Evolutionary conservation across 148 eudicot genomes (phyloP), one percentile per base, ranked within the genome.

Genomic region (Fagopyrum tataricum): DNA sequence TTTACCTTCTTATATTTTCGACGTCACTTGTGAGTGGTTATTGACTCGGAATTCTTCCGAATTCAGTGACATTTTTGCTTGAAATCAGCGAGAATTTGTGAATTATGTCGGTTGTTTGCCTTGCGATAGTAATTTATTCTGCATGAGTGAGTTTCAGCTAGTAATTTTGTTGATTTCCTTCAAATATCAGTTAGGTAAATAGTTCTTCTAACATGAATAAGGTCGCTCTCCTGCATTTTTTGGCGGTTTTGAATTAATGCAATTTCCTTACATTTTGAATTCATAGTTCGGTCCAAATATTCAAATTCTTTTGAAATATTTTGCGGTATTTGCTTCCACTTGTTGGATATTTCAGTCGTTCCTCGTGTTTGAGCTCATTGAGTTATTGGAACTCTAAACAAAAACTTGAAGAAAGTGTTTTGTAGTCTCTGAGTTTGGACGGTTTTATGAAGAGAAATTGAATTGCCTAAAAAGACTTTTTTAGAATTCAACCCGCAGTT

Each of bases 131-230:
- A 10, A 39, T 37, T 61, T 61, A 39, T 24, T 61, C 6, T 13
- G 67, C 67, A 61, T 39, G 67, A 61, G 40, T 31, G 0, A 13
- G 69, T 64, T 64, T 64, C 20, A 64, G 69, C 69, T 37, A 31
- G 43, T 64, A 3, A 9, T 20, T 26, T 24, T 7, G 24, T 61
- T 40, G 13, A 61, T 61, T 64, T 39, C 26, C 9, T 43, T 64
- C 69, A 39, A 18, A n/a, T 64, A 64, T 20, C 13, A 64, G 0
- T 14, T 13, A 64, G 69, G 69, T 39, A 64, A 39, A 31, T 64
- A 14, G 43, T 6, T 39, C 42, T 64, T 13, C 69, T 64, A 64
- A 58, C 37, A 26, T 58, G 23, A 58, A 11, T 58, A 31, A 20
- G 0, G 64, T 58, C 39, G 62, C 37, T 56, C 12, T 56, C 62